A percentile compares a stretch with the other conserved stretches of the same genome.
phyloP scores from a whole-genome alignment of 306 rosid species.

The Astragalus membranaceus region DNA sequence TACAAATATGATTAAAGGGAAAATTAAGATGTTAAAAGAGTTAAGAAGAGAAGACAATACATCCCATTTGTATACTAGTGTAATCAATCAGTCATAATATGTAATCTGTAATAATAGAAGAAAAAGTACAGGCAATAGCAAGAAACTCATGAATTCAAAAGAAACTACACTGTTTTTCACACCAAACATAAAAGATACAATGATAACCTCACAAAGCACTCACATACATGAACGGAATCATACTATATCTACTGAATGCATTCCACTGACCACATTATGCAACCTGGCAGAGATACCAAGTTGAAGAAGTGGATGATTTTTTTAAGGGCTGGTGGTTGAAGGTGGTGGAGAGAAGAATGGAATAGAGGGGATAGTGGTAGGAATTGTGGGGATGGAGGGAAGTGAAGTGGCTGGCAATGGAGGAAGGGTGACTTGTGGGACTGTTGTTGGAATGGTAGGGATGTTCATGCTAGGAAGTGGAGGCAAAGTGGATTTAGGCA shows the following conservation, averaged over 20 bases:
- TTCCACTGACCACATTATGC: background rate
- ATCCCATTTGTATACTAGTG: background rate
- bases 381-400: slow-evolving; percentile 16
- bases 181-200: background rate
- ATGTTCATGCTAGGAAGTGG: slow-evolving; percentile 6
- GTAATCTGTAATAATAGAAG: background rate
- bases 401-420: slow-evolving; percentile 4
- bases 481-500: slow-evolving; percentile 4
- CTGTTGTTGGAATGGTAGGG: no score
- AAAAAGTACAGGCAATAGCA: background rate
- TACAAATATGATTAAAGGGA: background rate
- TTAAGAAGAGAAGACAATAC: background rate
- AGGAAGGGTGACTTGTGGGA: background rate
- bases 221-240: background rate
- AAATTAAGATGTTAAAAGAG: background rate
- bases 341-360: slow-evolving; percentile 36
- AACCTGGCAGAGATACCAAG: background rate
- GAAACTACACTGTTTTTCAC: background rate
- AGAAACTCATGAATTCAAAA: background rate
- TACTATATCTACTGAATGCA: background rate
- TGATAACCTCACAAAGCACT: background rate
- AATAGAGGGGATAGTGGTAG: slow-evolving; percentile 20
- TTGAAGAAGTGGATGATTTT: background rate
- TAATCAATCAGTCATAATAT: background rate
- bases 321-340: slow-evolving; percentile 13